A percentile compares a stretch with the other conserved stretches of the same genome.
These are phyloP conservation scores for Arachnopeziza araneosa DNA, from an alignment of 2,329 filamentous ascomycete species.

Conservation along the genomic window DNA sequence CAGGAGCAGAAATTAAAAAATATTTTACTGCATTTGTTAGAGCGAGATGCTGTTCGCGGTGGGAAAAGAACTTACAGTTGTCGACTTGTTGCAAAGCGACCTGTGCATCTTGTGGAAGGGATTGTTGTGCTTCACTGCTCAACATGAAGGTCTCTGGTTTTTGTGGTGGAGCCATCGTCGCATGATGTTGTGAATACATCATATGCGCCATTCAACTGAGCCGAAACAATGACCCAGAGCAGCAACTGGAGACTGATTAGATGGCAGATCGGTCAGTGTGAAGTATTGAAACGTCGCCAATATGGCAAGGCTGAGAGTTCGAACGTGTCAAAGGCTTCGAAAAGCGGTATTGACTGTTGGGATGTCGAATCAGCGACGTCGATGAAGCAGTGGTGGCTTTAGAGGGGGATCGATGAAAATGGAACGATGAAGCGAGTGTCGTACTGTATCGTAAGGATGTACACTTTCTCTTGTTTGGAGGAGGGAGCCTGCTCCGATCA, in stretches of 20 bases:
- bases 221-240: slow-evolving; percentile 22
- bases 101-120: slow-evolving; percentile 91
- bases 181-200: slow-evolving; percentile 75
- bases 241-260: slow-evolving; percentile 9
- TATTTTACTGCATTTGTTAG: slow-evolving; percentile 73
- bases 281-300: slow-evolving; percentile 26
- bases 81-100: slow-evolving; percentile 97
- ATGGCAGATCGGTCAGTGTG: slow-evolving; percentile 14
- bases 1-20: slow-evolving; percentile 96
- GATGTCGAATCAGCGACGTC: slow-evolving; percentile 18
- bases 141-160: slow-evolving; percentile 99
- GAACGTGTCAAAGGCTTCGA: slow-evolving; percentile 5
- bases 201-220: slow-evolving; percentile 32
- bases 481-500: slow-evolving; percentile 31
- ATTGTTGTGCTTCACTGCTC: slow-evolving; percentile 94
- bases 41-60: slow-evolving; percentile 4
- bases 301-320: slow-evolving; percentile 17
- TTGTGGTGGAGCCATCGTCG: slow-evolving; percentile 84
- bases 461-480: slow-evolving; percentile 13
- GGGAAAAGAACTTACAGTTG: slow-evolving; percentile 63
- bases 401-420: slow-evolving; percentile 13
- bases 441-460: slow-evolving; percentile 14
- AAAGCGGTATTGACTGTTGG: neutral
- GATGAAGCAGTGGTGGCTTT: slow-evolving; percentile 27
- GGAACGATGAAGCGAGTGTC: slow-evolving; percentile 29